Evolutionary conservation across 2,329 filamentous ascomycete genomes (phyloP).

Genomic region (Neocucurbitaria cava): DNA sequence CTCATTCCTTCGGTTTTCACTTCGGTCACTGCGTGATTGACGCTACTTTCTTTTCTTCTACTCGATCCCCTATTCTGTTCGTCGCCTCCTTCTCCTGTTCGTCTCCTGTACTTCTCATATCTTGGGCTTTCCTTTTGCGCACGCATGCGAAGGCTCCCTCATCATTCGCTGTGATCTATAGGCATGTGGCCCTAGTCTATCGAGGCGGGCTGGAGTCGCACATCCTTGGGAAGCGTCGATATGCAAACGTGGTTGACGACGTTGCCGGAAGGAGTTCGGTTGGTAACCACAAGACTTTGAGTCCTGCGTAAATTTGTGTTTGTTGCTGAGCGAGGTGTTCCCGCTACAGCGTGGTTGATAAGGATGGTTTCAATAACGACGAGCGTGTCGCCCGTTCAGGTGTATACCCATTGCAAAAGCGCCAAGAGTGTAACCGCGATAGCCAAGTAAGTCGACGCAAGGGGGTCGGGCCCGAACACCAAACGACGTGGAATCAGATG

Average conservation of each 20-base stretch:
- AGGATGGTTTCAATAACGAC: not conserved
- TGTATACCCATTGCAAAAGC: conserved; percentile 17
- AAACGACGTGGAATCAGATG: conserved; percentile 1
- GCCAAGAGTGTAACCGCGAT: conserved; percentile 7
- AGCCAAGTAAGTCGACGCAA: conserved; percentile 10
- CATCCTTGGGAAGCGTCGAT: not conserved
- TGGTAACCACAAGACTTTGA: not conserved
- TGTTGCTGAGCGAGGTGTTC: not conserved
- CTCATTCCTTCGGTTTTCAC: not conserved
- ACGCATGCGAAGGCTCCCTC: not conserved
- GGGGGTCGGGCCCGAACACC: conserved; percentile 6
- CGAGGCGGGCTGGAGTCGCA: not conserved
- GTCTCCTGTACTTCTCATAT: not conserved
- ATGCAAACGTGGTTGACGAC: not conserved
- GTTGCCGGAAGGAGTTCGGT: not conserved
- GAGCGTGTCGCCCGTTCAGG: conserved; percentile 9
- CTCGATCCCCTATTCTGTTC: not conserved
- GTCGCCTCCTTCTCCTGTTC: not conserved
- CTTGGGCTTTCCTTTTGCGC: not conserved
- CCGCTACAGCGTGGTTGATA: not conserved
- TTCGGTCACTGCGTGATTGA: not conserved
- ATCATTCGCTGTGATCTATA: not conserved
- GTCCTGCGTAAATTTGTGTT: not conserved
- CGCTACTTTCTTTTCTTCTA: not conserved
- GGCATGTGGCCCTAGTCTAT: not conserved